phyloP scores from a whole-genome alignment of 2,329 filamentous ascomycete species.

The Monilinia aucupariae region DNA sequence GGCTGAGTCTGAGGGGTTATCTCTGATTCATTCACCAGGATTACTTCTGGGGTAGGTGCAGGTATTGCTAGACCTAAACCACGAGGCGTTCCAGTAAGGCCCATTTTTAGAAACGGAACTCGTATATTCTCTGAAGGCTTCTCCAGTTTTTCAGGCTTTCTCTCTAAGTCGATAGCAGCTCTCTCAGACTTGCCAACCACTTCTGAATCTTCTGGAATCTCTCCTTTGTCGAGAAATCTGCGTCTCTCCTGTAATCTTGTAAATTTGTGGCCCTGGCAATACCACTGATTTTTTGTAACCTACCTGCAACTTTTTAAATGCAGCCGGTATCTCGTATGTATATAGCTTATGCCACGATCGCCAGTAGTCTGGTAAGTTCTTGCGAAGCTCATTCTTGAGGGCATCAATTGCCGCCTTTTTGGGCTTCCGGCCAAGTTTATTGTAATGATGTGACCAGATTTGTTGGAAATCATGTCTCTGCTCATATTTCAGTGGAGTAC shows the following conservation, averaged over 20 bases:
- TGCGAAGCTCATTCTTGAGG: neutral
- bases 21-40: neutral
- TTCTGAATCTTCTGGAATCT: neutral
- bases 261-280: neutral
- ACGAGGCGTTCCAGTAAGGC: neutral
- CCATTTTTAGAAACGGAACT: neutral
- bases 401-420: too few species aligned
- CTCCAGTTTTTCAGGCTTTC: neutral
- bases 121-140: neutral
- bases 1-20: neutral
- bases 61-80: neutral
- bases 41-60: neutral
- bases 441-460: neutral
- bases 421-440: neutral
- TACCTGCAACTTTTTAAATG: constrained; percentile 1
- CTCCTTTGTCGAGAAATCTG: constrained; percentile 2
- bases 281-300: neutral
- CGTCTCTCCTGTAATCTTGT: neutral
- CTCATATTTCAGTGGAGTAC: neutral
- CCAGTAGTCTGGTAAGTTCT: neutral
- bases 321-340: neutral
- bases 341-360: neutral
- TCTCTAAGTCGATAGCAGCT: neutral
- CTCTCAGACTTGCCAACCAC: neutral
- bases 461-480: constrained; percentile 2